phyloP scores from a whole-genome alignment of 2,329 filamentous ascomycete species.

The Epichloe gansuensis region DNA sequence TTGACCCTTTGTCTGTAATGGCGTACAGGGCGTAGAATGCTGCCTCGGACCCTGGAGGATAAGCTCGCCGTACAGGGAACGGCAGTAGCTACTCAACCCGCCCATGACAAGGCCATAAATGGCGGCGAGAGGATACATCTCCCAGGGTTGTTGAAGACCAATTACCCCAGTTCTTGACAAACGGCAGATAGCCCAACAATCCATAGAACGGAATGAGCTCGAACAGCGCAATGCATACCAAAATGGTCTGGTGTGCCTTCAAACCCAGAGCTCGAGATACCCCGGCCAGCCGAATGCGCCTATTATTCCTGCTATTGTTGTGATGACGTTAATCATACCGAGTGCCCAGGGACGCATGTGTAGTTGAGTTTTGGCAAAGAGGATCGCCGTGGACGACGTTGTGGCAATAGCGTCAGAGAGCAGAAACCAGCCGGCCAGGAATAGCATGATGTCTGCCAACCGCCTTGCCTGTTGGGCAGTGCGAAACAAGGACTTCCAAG shows the following conservation, averaged over 20 bases:
- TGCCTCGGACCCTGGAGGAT: conserved; percentile 87
- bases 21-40: conserved; percentile 95
- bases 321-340: conserved; percentile 87
- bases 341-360: conserved; percentile 81
- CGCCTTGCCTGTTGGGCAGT: conserved; percentile 65
- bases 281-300: conserved; percentile 86
- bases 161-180: conserved; percentile 63
- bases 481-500: conserved; percentile 76
- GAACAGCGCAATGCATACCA: conserved; percentile 83
- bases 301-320: conserved; percentile 68
- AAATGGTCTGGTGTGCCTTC: conserved; percentile 73
- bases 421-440: conserved; percentile 85
- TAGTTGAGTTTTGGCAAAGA: conserved; percentile 90
- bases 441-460: conserved; percentile 62
- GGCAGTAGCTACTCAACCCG: conserved; percentile 84
- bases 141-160: conserved; percentile 87
- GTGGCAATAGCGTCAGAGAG: conserved; percentile 91
- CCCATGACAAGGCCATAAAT: conserved; percentile 91
- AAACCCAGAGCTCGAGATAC: conserved; percentile 59
- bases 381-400: conserved; percentile 82
- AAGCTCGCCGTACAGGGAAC: conserved; percentile 82
- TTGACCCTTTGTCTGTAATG: conserved; percentile 93
- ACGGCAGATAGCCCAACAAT: conserved; percentile 74
- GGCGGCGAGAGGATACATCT: conserved; percentile 87
- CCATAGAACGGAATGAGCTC: conserved; percentile 90